These are phyloP conservation scores for Rutidosis leptorrhynchoides DNA, from an alignment of 129 eudicot species.

Conservation along the genomic window DNA sequence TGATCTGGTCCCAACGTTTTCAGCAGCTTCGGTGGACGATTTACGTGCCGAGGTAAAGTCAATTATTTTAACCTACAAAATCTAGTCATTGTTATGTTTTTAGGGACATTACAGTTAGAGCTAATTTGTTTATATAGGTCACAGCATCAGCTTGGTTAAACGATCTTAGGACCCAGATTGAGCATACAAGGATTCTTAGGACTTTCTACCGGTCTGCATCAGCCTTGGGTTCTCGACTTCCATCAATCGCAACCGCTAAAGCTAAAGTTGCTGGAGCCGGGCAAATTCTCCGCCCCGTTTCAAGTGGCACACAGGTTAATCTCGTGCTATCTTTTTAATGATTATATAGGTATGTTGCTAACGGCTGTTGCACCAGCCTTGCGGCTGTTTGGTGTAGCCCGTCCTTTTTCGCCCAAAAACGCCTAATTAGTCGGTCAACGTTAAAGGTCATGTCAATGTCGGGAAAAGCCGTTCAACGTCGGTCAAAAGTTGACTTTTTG, in stretches of 20 bases:
- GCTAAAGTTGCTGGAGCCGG: conserved; percentile 98
- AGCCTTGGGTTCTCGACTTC: conserved; percentile 95
- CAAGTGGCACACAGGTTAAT: conserved; percentile 86
- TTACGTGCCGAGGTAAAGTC: conserved; percentile 77
- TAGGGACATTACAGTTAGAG: neutral
- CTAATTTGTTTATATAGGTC: conserved; percentile 44
- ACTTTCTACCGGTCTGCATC: conserved; percentile 94
- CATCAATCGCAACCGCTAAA: conserved; percentile 89
- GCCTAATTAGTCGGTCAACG: too few relatives aligned
- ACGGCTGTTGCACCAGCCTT: too few relatives aligned
- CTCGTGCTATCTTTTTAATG: neutral
- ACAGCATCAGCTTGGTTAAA: conserved; percentile 99
- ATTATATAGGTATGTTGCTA: too few relatives aligned
- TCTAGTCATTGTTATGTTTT: neutral
- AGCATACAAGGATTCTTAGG: conserved; percentile 80
- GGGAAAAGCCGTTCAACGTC: too few relatives aligned
- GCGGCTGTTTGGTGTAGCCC: too few relatives aligned
- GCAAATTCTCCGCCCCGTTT: conserved; percentile 86
- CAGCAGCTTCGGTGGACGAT: conserved; percentile 98
- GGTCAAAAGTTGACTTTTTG: too few relatives aligned
- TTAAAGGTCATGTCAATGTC: too few relatives aligned
- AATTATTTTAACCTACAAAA: neutral
- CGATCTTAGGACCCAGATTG: conserved; percentile 87
- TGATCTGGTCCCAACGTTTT: conserved; percentile 91
- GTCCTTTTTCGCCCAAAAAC: too few relatives aligned